Conservation (phyloP, 2,329 filamentous ascomycete genomes). For the Annulohypoxylon truncatum region DNA sequence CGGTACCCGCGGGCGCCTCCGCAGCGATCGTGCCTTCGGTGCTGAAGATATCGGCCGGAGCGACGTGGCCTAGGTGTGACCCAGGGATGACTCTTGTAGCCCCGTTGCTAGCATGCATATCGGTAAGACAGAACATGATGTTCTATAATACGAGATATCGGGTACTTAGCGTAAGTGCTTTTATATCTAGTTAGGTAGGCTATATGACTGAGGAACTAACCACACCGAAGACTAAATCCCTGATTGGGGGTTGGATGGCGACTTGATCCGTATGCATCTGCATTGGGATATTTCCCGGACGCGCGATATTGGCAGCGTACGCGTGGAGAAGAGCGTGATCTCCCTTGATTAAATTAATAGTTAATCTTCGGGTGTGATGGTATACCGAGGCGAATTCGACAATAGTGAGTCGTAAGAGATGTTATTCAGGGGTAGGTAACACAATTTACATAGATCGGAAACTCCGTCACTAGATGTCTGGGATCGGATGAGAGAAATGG, state of each 20-base stretch:
- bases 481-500: not conserved
- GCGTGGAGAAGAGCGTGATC: conserved; percentile 46
- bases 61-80: conserved; percentile 41
- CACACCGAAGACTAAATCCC: conserved; percentile 42
- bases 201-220: not conserved
- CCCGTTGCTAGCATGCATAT: conserved; percentile 50
- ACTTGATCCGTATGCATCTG: conserved; percentile 48
- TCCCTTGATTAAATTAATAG: conserved; percentile 9
- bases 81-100: conserved; percentile 47
- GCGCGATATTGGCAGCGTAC: conserved; percentile 50
- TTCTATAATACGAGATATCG: not conserved
- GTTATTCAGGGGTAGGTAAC: not conserved
- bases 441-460: not conserved
- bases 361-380: not conserved
- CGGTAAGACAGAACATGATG: conserved; percentile 8
- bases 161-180: not conserved
- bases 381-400: not conserved
- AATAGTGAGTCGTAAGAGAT: not conserved
- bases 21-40: conserved; percentile 43
- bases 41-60: conserved; percentile 41
- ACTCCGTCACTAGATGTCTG: too few relatives aligned
- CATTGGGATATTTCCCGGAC: conserved; percentile 46
- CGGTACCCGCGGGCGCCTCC: conserved; percentile 45
- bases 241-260: conserved; percentile 43
- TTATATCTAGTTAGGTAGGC: too few relatives aligned